These are phyloP conservation scores for Trametopsis cervina DNA, from an alignment of 768 basidiomycete species.

Conservation along the genomic window DNA sequence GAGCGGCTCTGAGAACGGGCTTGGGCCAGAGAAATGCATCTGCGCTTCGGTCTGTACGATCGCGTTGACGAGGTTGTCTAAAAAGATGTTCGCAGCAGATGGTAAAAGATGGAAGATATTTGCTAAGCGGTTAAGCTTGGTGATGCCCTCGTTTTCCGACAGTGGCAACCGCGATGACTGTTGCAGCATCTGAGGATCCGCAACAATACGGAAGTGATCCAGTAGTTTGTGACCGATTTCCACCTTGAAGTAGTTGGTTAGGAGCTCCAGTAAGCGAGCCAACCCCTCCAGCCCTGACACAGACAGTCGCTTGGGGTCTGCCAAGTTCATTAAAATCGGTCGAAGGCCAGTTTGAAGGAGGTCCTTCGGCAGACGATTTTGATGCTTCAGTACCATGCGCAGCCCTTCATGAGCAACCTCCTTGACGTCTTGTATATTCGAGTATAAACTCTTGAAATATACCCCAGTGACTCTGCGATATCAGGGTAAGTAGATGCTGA, in stretches of 20 bases:
- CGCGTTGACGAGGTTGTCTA: conserved; percentile 78
- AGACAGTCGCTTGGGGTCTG: conserved; percentile 90
- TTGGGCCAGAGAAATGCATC: conserved; percentile 83
- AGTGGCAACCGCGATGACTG: conserved; percentile 75
- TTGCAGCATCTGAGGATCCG: conserved; percentile 80
- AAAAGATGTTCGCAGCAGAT: conserved; percentile 85
- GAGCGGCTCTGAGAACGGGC: conserved; percentile 90
- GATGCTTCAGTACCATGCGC: conserved; percentile 80
- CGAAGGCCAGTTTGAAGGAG: conserved; percentile 91
- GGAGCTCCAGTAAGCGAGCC: conserved; percentile 84
- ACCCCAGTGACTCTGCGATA: conserved; percentile 76
- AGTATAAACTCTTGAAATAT: conserved; percentile 98
- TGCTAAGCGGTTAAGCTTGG: conserved; percentile 88
- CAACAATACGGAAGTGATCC: conserved; percentile 91
- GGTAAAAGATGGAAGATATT: conserved; percentile 98
- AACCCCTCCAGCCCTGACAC: conserved; percentile 90
- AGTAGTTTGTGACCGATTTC: conserved; percentile 97
- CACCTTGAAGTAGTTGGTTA: conserved; percentile 99
- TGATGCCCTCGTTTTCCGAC: conserved; percentile 84
- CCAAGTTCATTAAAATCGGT: conserved; percentile 96
- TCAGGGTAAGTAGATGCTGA: background rate
- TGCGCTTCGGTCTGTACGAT: conserved; percentile 90
- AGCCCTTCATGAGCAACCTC: conserved; percentile 93
- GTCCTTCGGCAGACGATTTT: conserved; percentile 90
- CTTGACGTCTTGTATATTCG: conserved; percentile 84